These are phyloP conservation scores for Viola odorata DNA, from an alignment of 345 rosid genomes.

Conservation along the genomic window DNA sequence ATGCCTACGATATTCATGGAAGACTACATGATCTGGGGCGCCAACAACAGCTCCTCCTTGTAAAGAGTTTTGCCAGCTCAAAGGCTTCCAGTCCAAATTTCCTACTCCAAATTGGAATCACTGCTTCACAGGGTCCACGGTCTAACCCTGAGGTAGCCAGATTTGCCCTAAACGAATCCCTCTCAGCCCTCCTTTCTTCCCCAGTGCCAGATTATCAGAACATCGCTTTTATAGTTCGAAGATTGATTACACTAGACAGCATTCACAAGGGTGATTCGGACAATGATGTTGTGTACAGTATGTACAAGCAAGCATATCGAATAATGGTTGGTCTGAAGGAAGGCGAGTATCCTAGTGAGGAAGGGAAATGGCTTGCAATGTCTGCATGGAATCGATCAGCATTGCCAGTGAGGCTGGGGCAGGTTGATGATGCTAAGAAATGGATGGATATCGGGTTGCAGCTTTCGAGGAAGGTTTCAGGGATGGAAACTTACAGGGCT, in stretches of 20 bases:
- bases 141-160: slow-evolving; percentile 65
- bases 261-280: slow-evolving; percentile 65
- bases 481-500: slow-evolving; percentile 70
- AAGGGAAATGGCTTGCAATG: slow-evolving; percentile 95
- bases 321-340: slow-evolving; percentile 86
- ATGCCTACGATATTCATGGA: slow-evolving; percentile 60
- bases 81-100: slow-evolving; percentile 58
- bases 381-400: slow-evolving; percentile 95
- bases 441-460: slow-evolving; percentile 74
- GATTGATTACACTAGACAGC: slow-evolving; percentile 54
- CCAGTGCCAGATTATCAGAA: slow-evolving; percentile 58
- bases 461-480: slow-evolving; percentile 56
- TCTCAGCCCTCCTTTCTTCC: slow-evolving; percentile 61
- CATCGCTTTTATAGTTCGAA: slow-evolving; percentile 62
- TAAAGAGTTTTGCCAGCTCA: slow-evolving; percentile 61
- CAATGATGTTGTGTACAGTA: slow-evolving; percentile 42
- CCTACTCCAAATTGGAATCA: slow-evolving; percentile 73
- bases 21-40: slow-evolving; percentile 46
- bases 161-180: slow-evolving; percentile 66
- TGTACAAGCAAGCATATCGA: slow-evolving; percentile 82
- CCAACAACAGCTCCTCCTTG: slow-evolving; percentile 44
- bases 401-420: slow-evolving; percentile 63
- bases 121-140: slow-evolving; percentile 61
- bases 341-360: slow-evolving; percentile 81
- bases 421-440: slow-evolving; percentile 55